Evolutionary conservation across 192 early-diverging fungal species (phyloP).

Genomic region (Entomortierella parvispora): DNA sequence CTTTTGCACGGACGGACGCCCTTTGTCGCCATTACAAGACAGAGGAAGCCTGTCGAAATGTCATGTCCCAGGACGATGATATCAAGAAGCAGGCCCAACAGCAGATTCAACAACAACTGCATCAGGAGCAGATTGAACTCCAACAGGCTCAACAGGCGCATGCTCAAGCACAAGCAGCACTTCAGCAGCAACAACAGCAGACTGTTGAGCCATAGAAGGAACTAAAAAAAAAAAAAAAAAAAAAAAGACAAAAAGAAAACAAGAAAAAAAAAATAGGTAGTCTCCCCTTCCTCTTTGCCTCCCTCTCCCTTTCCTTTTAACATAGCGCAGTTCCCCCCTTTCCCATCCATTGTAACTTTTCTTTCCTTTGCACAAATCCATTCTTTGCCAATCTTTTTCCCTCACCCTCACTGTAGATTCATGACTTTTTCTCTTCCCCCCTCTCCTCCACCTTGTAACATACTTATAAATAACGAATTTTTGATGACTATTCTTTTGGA

Average conservation of each 20-base stretch:
- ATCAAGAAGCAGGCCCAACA: conserved; percentile 46
- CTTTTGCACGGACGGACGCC: conserved; percentile 84
- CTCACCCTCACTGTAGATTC: too few species aligned
- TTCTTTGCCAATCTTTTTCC: too few species aligned
- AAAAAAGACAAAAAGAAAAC: not conserved
- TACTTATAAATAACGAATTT: too few species aligned
- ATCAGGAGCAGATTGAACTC: conserved; percentile 47
- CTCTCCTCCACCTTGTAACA: too few species aligned
- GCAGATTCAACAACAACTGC: conserved; percentile 45
- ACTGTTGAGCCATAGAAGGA: conserved; percentile 6
- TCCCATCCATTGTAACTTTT: not conserved
- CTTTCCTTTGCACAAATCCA: not conserved
- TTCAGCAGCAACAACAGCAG: conserved; percentile 4
- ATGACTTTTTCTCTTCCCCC: too few species aligned
- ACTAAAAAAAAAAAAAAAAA: not conserved
- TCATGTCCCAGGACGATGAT: conserved; percentile 40
- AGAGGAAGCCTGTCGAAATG: conserved; percentile 61
- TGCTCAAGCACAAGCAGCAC: conserved; percentile 25
- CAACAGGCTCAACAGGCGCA: conserved; percentile 46
- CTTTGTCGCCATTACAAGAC: conserved; percentile 72
- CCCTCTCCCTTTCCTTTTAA: not conserved
- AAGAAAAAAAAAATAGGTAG: not conserved
- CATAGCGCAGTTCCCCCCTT: not conserved
- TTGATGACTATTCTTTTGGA: too few species aligned
- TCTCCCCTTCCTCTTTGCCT: not conserved